Base-by-base conservation (phyloP, 805 yeast genomes). In the Wickerhamomyces kurtzmanii region DNA sequence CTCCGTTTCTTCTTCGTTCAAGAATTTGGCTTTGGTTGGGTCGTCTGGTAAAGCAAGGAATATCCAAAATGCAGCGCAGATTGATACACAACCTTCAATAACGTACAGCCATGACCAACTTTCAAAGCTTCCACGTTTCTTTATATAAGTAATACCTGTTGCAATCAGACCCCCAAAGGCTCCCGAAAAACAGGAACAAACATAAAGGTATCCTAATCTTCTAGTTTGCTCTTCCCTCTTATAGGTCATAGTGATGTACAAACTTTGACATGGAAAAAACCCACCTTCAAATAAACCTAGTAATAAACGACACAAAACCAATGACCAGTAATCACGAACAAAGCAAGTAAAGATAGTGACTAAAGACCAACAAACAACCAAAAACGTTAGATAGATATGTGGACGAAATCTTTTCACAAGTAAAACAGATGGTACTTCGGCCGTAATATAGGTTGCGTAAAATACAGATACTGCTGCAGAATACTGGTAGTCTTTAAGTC, bases 101-200 rank as follows among this genome's bases (percentile, higher is more conserved):
- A 62, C 42, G 30, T 46, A 62, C 10, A 62, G 39, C 50, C 57
- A 60, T 28, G 57, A 38, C 59, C 62, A 62, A 6, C 58, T 59
- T 18, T 42, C 45, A 19, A 48, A 39, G 7, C 49, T 44, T 9
- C 39, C 46, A 5, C 37, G 35, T 4, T 49, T 51, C 22, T 46
- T 39, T 36, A 55, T 45, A 12, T 36, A 34, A 17, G 42, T 23
- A 23, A 65, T 50, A 17, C 59, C 68, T 23, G 50, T 48, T 4
- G 55, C 53, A 19, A 61, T 50, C 12, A 59, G 45, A 7, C 72
- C 71, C 15, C 66, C 63, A 38, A 66, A 59, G 11, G 67, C 65
- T 24, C 62, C 57, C 8, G 68, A 52, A 24, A 62, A 33, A 15
- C 60, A 59, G n/a, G 68, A 53, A 17, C 62, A 52, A 6, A 59